Evolutionary conservation across 2,329 filamentous ascomycete species (phyloP).

Genomic region (Chaetomium strumarium): DNA sequence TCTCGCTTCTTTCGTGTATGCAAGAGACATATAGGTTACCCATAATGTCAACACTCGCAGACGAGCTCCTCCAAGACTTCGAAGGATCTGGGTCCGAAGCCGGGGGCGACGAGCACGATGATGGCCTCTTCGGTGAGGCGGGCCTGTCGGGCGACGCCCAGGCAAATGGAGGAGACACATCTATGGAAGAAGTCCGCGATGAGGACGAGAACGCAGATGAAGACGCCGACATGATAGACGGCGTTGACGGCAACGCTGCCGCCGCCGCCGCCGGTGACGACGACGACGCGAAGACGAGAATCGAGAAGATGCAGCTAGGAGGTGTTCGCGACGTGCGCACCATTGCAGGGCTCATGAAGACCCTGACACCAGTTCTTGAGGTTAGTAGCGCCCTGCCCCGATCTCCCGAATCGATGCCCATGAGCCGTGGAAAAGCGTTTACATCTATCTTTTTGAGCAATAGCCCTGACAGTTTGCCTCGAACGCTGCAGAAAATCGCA

Average conservation of each 20-base stretch:
- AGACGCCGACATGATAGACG: constrained; percentile 54
- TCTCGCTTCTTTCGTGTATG: neutral
- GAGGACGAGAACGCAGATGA: constrained; percentile 56
- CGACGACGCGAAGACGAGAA: constrained; percentile 67
- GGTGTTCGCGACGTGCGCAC: constrained; percentile 71
- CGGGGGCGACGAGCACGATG: constrained; percentile 53
- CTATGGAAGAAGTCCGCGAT: constrained; percentile 55
- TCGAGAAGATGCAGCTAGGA: constrained; percentile 76
- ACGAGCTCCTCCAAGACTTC: constrained; percentile 88
- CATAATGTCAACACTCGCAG: constrained; percentile 80
- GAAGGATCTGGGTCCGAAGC: constrained; percentile 78
- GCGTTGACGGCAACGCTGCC: constrained; percentile 39
- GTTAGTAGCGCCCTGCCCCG: constrained; percentile 47
- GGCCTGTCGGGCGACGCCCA: constrained; percentile 33
- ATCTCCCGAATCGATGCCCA: constrained; percentile 21
- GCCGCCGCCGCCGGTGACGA: constrained; percentile 45
- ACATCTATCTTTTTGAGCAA: constrained; percentile 52
- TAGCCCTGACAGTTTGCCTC: constrained; percentile 62
- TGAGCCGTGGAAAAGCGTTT: constrained; percentile 46
- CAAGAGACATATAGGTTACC: neutral
- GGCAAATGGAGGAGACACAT: constrained; percentile 41
- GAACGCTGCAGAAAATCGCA: constrained; percentile 66
- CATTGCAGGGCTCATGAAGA: constrained; percentile 75
- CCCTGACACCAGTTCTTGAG: constrained; percentile 72
- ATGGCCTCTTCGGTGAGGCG: constrained; percentile 38